Base-by-base conservation (phyloP, 2,329 filamentous ascomycete genomes). In the Fusarium illudens region DNA sequence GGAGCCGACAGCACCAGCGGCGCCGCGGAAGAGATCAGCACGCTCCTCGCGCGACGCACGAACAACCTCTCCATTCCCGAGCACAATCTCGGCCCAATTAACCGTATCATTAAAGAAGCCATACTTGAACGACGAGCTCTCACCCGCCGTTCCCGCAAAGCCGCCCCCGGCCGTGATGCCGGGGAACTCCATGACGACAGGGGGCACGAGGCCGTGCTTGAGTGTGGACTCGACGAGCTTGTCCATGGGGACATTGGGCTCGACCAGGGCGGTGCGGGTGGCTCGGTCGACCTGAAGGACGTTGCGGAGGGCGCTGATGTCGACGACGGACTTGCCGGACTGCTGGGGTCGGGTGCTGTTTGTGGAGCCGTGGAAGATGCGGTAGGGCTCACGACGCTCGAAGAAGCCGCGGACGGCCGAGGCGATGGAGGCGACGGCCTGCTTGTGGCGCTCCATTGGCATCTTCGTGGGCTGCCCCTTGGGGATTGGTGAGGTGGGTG, bases 351-450 rank as follows among this genome's bases (percentile, higher is more conserved):
- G 88, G 32, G 92, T 94, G 77, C 88, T 92, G 79, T 92, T 93
- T 12, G 91, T 93, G 1, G 90, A 88, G 62, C 92, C 92, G 78
- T 94, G 91, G 70, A 88, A 91, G 74, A 94, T 90, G 17, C 90
- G 86, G 78, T 92, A 94, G 4, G 89, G 86, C 75, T 81, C 76
- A 56, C 80, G 76, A 11, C 71, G 74, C 11, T 77, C 73, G 54
- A 83, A 75, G 71, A 87, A 86, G 8, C 80, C 73, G 65, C 76
- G 76, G 44, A 86, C 78, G 27, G 80, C 78, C 34, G 75, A 73
- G 3, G 84, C 79, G 49, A 87, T 81, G 53, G 75, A 72, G 19
- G 75, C 64, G 22, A 86, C 83, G 8, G 80, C 79, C 11, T 75
- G 71, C n/a, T 81, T 73, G 69, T 87, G 85, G 20, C 77, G 77